Conservation (phyloP, 2,329 filamentous ascomycete genomes). For the Fusarium circinatum region DNA sequence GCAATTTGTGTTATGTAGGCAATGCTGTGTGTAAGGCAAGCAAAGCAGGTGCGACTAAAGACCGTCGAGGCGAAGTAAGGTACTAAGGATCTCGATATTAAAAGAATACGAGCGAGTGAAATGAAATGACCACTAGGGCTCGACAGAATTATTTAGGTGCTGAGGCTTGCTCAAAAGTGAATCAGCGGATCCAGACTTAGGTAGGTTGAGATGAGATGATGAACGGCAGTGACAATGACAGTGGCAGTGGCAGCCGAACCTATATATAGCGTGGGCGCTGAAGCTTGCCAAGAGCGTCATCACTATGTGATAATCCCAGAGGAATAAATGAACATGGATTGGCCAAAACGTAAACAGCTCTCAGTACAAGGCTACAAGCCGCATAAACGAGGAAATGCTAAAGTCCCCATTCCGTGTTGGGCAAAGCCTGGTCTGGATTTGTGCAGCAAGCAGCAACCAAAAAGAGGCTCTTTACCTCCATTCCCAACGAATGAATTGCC, state of each 20-base stretch:
- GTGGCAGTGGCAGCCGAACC: slow-evolving; percentile 12
- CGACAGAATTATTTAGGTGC: slow-evolving; percentile 2
- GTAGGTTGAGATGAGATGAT: slow-evolving; percentile 4
- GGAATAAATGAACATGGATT: slow-evolving; percentile 11
- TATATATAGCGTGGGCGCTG: slow-evolving; percentile 33
- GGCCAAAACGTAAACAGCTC: slow-evolving; percentile 1
- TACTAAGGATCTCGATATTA: background rate
- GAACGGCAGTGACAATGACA: background rate
- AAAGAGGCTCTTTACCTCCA: slow-evolving; percentile 24
- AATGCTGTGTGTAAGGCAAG: slow-evolving; percentile 12
- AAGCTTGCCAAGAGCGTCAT: slow-evolving; percentile 25
- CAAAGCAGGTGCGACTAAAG: slow-evolving; percentile 1
- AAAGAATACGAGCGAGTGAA: slow-evolving; percentile 19
- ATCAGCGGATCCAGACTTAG: slow-evolving; percentile 1
- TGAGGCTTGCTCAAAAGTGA: slow-evolving; percentile 29
- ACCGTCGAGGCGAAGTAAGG: background rate
- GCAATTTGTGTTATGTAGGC: background rate
- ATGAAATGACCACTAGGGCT: slow-evolving; percentile 27
- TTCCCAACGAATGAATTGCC: slow-evolving; percentile 23
- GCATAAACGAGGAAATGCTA: slow-evolving; percentile 22
- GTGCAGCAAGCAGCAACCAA: slow-evolving; percentile 13
- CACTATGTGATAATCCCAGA: slow-evolving; percentile 3
- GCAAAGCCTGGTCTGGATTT: slow-evolving; percentile 10
- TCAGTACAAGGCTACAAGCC: slow-evolving; percentile 11
- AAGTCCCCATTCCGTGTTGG: slow-evolving; percentile 17